Conservation (phyloP, 257 asterid genomes). For the Nicotiana benthamiana region DNA sequence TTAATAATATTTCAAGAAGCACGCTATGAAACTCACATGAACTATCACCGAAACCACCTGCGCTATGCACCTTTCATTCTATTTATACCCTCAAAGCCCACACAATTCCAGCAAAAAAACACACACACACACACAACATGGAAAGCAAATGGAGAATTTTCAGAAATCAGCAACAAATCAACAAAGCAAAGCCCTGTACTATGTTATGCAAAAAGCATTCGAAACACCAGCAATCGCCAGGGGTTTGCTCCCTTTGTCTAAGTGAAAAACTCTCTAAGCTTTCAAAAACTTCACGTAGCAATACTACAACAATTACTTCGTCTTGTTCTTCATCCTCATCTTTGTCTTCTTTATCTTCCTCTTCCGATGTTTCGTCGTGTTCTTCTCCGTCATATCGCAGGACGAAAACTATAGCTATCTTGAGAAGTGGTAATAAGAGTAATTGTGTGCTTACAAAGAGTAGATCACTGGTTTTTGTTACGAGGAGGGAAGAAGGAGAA, state of each 20-base stretch:
- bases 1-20: conserved; percentile 22
- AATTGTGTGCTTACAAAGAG: conserved; percentile 41
- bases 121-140: neutral
- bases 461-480: conserved; percentile 39
- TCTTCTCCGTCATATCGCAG: conserved; percentile 34
- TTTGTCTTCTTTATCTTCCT: conserved; percentile 34
- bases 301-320: neutral
- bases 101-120: neutral
- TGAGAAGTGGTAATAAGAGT: neutral
- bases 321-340: conserved; percentile 34
- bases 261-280: conserved; percentile 43
- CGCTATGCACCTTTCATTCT: conserved; percentile 20
- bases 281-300: conserved; percentile 16
- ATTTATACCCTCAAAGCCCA: neutral
- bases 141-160: conserved; percentile 30
- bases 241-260: conserved; percentile 68
- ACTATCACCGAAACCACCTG: conserved; percentile 41
- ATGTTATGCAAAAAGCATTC: conserved; percentile 56
- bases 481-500: conserved; percentile 16
- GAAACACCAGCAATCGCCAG: conserved; percentile 60
- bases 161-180: conserved; percentile 3
- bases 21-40: conserved; percentile 42
- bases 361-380: conserved; percentile 40
- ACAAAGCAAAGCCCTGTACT: conserved; percentile 9
- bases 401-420: neutral